phyloP scores from a whole-genome alignment of 352 stramenopile species.

The Phytophthora sansomeana region DNA sequence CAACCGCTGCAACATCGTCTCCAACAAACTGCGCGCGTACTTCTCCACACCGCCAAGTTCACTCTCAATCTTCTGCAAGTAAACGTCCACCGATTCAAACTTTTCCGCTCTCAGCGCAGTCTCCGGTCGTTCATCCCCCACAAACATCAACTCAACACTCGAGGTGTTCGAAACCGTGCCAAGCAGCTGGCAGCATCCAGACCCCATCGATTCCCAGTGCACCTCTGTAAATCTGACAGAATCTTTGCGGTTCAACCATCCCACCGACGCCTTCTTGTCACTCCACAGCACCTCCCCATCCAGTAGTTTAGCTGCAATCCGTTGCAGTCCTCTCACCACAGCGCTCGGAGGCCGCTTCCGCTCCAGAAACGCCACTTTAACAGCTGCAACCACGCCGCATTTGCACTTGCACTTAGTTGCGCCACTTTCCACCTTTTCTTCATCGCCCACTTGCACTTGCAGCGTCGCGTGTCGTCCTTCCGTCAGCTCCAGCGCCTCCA shows the following conservation, averaged over 20 bases:
- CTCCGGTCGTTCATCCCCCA: conserved; percentile 1
- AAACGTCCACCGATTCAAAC: conserved; percentile 41
- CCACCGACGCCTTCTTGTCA: conserved; percentile 35
- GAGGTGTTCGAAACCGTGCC: conserved; percentile 35
- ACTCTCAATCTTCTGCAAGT: conserved; percentile 38
- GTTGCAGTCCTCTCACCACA: conserved; percentile 50
- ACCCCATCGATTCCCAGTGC: conserved; percentile 28
- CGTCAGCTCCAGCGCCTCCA: conserved; percentile 37
- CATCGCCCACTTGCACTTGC: conserved; percentile 12
- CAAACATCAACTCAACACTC: conserved; percentile 44
- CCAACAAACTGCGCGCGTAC: conserved; percentile 47
- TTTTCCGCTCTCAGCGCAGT: neutral
- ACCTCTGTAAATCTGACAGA: conserved; percentile 42
- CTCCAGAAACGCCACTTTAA: conserved; percentile 50
- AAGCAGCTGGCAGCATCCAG: conserved; percentile 50
- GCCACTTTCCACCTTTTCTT: neutral
- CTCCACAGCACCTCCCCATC: conserved; percentile 54
- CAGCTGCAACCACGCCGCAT: conserved; percentile 24
- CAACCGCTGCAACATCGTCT: conserved; percentile 49
- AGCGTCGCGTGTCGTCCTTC: neutral
- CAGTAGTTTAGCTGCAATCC: conserved; percentile 45
- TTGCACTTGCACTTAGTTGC: conserved; percentile 38
- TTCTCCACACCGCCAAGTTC: conserved; percentile 52
- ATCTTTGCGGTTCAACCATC: conserved; percentile 60
- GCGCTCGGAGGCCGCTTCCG: conserved; percentile 42